Percentiles rank a stretch among this genome's conserved stretches.
Conservation (phyloP, 441 rosid genomes). For the Euphorbia celastroides region DNA sequence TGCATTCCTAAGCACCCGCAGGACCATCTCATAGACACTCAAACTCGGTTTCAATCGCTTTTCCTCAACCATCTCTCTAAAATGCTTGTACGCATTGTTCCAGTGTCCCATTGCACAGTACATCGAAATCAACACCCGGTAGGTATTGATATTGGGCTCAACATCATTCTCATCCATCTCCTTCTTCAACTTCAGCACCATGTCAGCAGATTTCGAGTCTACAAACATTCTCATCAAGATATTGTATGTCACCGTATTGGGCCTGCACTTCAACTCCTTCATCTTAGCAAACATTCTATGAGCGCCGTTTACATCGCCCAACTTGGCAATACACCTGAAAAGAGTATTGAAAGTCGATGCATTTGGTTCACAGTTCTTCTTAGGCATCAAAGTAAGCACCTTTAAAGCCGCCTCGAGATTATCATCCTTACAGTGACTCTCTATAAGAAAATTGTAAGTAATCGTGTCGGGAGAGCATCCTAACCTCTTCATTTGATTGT, state of each 20-base stretch:
- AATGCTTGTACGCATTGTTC: conserved; percentile 78
- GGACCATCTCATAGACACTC: conserved; percentile 65
- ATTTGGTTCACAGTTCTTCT: conserved; percentile 55
- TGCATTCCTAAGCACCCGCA: conserved; percentile 63
- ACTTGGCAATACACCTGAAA: conserved; percentile 60
- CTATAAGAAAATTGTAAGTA: conserved; percentile 67
- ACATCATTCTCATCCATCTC: conserved; percentile 77
- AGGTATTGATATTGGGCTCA: conserved; percentile 84
- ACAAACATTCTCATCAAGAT: conserved; percentile 72
- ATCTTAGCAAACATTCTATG: conserved; percentile 67
- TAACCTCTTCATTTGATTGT: conserved; percentile 83
- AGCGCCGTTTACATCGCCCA: conserved; percentile 70
- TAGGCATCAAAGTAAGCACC: conserved; percentile 58
- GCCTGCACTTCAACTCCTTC: conserved; percentile 58
- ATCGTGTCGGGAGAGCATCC: conserved; percentile 55
- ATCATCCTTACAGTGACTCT: conserved; percentile 67
- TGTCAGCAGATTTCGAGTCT: conserved; percentile 58
- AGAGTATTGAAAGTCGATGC: conserved; percentile 68
- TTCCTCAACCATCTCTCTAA: conserved; percentile 78
- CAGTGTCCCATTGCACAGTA: conserved; percentile 92
- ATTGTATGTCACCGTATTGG: conserved; percentile 67
- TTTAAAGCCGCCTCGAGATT: conserved; percentile 59
- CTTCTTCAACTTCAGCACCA: conserved; percentile 86
- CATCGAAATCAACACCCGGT: conserved; percentile 65
- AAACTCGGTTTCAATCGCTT: conserved; percentile 66